Base-by-base conservation (phyloP, 306 rosid genomes). In the Mimosa pudica region DNA sequence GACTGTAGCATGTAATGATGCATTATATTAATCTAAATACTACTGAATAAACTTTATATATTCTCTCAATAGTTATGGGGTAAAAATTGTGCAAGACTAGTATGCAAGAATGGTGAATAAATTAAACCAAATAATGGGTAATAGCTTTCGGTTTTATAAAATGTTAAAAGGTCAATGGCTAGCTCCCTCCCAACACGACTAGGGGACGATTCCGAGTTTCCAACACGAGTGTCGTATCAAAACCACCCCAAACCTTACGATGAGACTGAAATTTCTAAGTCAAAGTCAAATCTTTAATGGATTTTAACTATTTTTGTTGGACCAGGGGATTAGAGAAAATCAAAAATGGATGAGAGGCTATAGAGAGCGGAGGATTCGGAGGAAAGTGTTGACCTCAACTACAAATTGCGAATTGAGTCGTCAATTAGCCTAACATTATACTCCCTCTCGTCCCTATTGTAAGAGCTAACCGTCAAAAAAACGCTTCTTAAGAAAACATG, bases 231-330 rank as follows among this genome's bases (percentile, higher is more conserved):
- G n/a, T 33, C 18, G 33, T 2, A 10, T 69, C 0, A 42, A 17
- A 12, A 3, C 36, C 36, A 44, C 38, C 38, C 55, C 5, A 46
- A 70, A 70, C 42, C 20, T 46, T 46, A 9, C 30, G 8, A 11
- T 20, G 74, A 4, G 12, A 47, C 4, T 5, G 36, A 70, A 51
- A 7, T 54, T 71, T 66, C 49, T 44, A 38, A 71, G 48, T 55
- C 42, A 71, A 62, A 82, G 58, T 55, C 71, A 17, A 70, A 41
- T 48, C 69, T 82, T 35, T 41, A 41, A n/a, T 57, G 5, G 30
- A 55, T 55, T n/a, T 18, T 18, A 5, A 38, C 5, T 18, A 7
- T 18, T n/a, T 6, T 57, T 57, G 32, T 55, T n/a, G 32, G 62
- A n/a, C 10, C 62, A n/a, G 30, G 1, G 10, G 5, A 18, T 4